Evolutionary conservation across 2,329 filamentous ascomycete genomes (phyloP), one percentile per base, ranked within the genome.

Genomic region (Trichoderma semiorbis): DNA sequence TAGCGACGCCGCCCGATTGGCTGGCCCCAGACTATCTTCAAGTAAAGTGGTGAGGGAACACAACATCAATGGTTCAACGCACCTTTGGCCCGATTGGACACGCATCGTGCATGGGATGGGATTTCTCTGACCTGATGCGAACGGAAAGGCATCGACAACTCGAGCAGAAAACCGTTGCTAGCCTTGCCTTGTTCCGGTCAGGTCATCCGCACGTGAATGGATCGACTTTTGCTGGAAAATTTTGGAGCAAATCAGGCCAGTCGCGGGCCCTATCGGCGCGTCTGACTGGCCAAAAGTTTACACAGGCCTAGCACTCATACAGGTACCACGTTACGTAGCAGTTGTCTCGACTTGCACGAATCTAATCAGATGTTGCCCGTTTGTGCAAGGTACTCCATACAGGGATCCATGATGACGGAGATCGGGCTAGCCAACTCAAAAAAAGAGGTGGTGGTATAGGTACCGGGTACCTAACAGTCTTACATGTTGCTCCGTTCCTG

Each of bases 1-100:
- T 64, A 65, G 71, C 71, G 65, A 70, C 66, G 28, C 21, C 28
- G 55, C 61, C 69, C 74, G 77, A 79, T 79, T 79, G 78, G 78
- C 66, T 70, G 74, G 70, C 78, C 78, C 78, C 78, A 74, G 78
- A 79, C 76, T 78, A 74, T 75, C 50, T 60, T 34, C 50, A 53
- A 47, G 43, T 47, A 62, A 34, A 26, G 30, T 32, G 53, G 65
- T 47, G 65, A 69, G 64, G 55, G 36, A 39, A 47, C 66, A 61
- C 63, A 66, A 26, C 36, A 67, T 57, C 57, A 73, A 55, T n/a
- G 57, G 24, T 39, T 47, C 26, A 32, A 26, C 43, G 63, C 28
- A 60, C 69, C 70, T 53, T 69, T 73, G 50, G 65, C 55, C 65
- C 67, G 47, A 72, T 69, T 69, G 64, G 64, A 28, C 21, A 30